Evolutionary conservation across 768 basidiomycete species (phyloP), one percentile per base, ranked within the genome.

Genomic region (Mycena filopes): DNA sequence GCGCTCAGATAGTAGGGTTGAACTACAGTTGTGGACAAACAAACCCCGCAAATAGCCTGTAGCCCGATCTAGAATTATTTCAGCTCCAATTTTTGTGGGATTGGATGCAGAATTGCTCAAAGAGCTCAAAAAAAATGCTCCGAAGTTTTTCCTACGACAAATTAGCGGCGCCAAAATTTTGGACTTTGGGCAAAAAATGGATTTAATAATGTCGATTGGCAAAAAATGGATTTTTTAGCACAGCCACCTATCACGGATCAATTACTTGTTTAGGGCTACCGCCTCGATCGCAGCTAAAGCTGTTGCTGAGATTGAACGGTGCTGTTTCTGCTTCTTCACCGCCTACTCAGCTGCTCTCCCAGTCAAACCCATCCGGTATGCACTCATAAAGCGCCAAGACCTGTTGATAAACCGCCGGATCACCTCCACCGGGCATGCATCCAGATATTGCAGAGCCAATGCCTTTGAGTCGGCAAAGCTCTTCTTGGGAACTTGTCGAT

Each of bases 311-410:
- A 71, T 55, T n/a, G 64, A 33, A 5, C 71, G 53, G 54, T 77
- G 77, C 15, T 63, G 58, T 42, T 71, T 73, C 61, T 75, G 71
- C 65, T 72, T 75, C 15, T 60, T 45, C 1, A 76, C 75, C 28
- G 75, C 75, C 73, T 73, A 78, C 42, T 71, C 76, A 16, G 75
- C 77, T 25, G 72, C 73, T 45, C 70, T 73, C 20, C 74, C 76
- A 13, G 48, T 74, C 6, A 77, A 54, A 2, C 77, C 75, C 6
- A 49, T 31, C 5, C 57, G 43, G 40, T 77, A 79, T 4, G 74
- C 71, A 66, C 62, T 65, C 65, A 72, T 70, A 29, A 42, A 63
- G 12, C 53, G 31, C 42, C 42, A 63, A 33, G 54, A 56, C 20
- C 54, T 45, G 47, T 56, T 63, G 40, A 63, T 56, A 42, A 63